Conservation (phyloP, 106 monocot genomes). For the Iris macrosiphon region DNA sequence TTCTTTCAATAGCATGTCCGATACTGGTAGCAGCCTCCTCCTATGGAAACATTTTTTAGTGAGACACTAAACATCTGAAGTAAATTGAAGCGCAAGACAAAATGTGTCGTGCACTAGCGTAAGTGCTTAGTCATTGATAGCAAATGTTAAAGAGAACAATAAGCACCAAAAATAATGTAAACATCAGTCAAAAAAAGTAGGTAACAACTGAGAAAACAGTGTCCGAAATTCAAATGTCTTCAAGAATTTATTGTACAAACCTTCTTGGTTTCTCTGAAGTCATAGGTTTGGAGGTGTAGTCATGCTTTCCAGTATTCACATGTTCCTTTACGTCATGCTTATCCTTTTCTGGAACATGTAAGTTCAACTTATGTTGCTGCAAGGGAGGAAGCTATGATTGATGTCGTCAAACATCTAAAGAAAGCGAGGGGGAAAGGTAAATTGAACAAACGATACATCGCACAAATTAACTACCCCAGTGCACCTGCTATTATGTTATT, state of each 20-base stretch:
- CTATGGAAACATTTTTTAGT: conserved; percentile 3
- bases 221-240: background rate
- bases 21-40: conserved; percentile 55
- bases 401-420: background rate
- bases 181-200: background rate
- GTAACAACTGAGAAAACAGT: background rate
- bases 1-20: conserved; percentile 47
- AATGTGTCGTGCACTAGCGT: too few species aligned
- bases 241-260: conserved; percentile 10
- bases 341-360: conserved; percentile 4
- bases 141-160: background rate
- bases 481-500: too few species aligned
- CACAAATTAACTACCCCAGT: too few species aligned
- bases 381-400: background rate
- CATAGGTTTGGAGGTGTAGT: conserved; percentile 8
- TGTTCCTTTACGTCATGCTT: conserved; percentile 1
- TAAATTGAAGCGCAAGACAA: too few species aligned
- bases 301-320: conserved; percentile 11
- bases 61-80: background rate
- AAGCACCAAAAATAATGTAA: background rate
- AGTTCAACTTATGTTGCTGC: background rate
- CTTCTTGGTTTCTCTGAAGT: conserved; percentile 33
- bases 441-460: too few species aligned
- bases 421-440: too few species aligned
- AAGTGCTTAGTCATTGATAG: background rate